Percentiles rank a stretch among this genome's conserved stretches.
These are phyloP conservation scores for Hypomyces rosellus DNA, from an alignment of 2,329 filamentous ascomycete species.

Conservation along the genomic window DNA sequence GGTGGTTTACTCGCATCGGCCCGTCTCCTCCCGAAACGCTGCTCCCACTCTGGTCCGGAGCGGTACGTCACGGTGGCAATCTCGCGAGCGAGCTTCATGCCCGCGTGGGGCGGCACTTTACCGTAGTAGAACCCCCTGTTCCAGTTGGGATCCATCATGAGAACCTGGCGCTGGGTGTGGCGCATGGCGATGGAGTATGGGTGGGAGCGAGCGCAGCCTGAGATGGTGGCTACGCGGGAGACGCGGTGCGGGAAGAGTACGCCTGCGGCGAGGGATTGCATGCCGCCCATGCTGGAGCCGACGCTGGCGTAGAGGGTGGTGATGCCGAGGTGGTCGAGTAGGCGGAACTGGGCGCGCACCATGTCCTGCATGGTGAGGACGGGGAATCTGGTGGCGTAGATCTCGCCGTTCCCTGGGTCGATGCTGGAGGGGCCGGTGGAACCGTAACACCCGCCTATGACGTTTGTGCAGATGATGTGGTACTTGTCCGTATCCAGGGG, in stretches of 20 bases:
- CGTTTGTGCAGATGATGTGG: slow-evolving; percentile 93
- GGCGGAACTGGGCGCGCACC: slow-evolving; percentile 89
- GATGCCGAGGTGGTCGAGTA: slow-evolving; percentile 75
- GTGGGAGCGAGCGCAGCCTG: slow-evolving; percentile 87
- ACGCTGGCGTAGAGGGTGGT: slow-evolving; percentile 82
- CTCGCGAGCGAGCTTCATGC: slow-evolving; percentile 96
- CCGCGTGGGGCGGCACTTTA: slow-evolving; percentile 79
- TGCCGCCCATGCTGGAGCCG: slow-evolving; percentile 95
- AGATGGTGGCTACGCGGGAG: slow-evolving; percentile 77
- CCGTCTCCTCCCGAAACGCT: slow-evolving; percentile 79
- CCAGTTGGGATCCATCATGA: slow-evolving; percentile 99
- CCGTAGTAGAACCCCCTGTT: slow-evolving; percentile 91
- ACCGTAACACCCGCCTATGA: slow-evolving; percentile 91
- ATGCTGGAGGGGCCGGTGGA: slow-evolving; percentile 85
- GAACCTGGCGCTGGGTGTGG: slow-evolving; percentile 91
- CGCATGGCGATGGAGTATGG: slow-evolving; percentile 99
- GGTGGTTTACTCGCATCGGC: slow-evolving; percentile 83
- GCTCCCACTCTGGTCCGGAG: slow-evolving; percentile 95
- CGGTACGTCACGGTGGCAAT: slow-evolving; percentile 98
- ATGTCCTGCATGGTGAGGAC: slow-evolving; percentile 96
- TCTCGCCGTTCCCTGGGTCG: slow-evolving; percentile 80
- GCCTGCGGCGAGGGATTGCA: slow-evolving; percentile 89
- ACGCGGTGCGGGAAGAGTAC: slow-evolving; percentile 78
- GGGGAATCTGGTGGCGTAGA: slow-evolving; percentile 90
- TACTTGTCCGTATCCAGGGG: slow-evolving; percentile 88